Evolutionary conservation across 2,329 filamentous ascomycete species (phyloP), one percentile per base, ranked within the genome.

Genomic region (Colletotrichum higginsianum): DNA sequence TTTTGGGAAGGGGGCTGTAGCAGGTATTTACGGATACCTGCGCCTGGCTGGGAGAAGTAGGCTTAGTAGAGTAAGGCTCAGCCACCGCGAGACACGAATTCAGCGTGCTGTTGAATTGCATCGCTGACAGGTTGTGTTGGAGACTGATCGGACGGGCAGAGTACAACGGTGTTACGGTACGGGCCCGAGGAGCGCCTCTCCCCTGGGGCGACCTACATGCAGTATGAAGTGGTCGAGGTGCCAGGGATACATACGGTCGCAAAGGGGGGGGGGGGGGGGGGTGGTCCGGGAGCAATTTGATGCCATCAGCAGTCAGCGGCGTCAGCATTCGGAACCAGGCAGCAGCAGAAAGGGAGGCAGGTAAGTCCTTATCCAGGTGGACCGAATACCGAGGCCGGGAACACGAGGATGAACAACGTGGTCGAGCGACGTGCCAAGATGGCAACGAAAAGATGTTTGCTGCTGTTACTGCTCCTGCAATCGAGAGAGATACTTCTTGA

Each of bases 111-210:
- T 26, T 26, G 26, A 26, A 26, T 26, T 26, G 26, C 26, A 26
- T 26, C 26, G 26, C 26, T 26, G 26, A 26, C 26, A 26, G 26
- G 3, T 26, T 4, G 26, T 26, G 26, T 26, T 26, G 15, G 11
- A n/a, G 26, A n/a, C 26, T 11, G 18, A 26, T 6, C 12, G 21
- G 9, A 55, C 26, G 16, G 16, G 12, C 13, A 18, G 52, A 30
- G n/a, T 16, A 35, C n/a, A 52, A 50, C 30, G 60, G 60, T 62
- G 46, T 62, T 62, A 52, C 46, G 46, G 60, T 49, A 52, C 46
- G 26, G 26, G 26, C 46, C 30, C 13, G 18, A 5, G 4, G 30
- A 18, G 30, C 42, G 16, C 16, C 8, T 23, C 18, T 49, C 26
- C 30, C 16, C 7, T 30, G 30, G 23, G 50, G 23, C 26, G 30